A percentile compares a stretch with the other conserved stretches of the same genome.
These are phyloP conservation scores for Vaccinium macrocarpon DNA, from an alignment of 148 eudicot genomes.

Conservation along the genomic window DNA sequence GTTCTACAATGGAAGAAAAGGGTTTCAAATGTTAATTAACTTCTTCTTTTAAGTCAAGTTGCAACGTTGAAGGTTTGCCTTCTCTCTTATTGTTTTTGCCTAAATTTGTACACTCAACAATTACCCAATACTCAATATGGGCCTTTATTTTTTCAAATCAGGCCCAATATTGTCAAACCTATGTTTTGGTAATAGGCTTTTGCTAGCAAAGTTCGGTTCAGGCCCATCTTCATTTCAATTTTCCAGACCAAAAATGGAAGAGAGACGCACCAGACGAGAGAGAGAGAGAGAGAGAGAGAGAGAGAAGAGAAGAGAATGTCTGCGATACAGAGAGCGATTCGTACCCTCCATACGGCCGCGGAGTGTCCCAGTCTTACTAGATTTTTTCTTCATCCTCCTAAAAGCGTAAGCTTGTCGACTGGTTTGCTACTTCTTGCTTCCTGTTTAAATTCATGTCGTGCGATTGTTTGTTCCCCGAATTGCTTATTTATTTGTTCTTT, in stretches of 20 bases:
- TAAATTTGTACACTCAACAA: too few relatives aligned
- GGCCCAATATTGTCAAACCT: neutral
- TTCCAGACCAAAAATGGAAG: neutral
- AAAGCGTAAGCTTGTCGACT: constrained; percentile 41
- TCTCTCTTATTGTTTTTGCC: too few relatives aligned
- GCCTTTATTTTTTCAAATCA: too few relatives aligned
- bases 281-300: constrained; percentile 3
- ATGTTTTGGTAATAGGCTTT: too few relatives aligned
- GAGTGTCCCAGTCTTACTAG: constrained; percentile 59
- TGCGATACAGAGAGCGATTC: constrained; percentile 25
- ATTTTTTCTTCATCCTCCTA: constrained; percentile 63
- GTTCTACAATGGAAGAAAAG: too few relatives aligned
- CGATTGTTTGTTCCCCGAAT: neutral
- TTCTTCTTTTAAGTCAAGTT: too few relatives aligned
- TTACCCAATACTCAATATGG: too few relatives aligned
- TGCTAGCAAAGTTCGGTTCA: neutral
- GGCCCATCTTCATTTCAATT: neutral
- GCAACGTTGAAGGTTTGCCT: too few relatives aligned
- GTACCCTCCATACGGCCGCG: constrained; percentile 38
- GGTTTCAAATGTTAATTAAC: too few relatives aligned
- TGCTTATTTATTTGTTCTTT: neutral
- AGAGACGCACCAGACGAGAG: neutral
- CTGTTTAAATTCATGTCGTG: neutral
- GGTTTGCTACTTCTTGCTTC: neutral
- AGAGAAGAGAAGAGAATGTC: constrained; percentile 21